These are phyloP conservation scores for Alnus rubra DNA, from an alignment of 306 rosid genomes.

Conservation along the genomic window DNA sequence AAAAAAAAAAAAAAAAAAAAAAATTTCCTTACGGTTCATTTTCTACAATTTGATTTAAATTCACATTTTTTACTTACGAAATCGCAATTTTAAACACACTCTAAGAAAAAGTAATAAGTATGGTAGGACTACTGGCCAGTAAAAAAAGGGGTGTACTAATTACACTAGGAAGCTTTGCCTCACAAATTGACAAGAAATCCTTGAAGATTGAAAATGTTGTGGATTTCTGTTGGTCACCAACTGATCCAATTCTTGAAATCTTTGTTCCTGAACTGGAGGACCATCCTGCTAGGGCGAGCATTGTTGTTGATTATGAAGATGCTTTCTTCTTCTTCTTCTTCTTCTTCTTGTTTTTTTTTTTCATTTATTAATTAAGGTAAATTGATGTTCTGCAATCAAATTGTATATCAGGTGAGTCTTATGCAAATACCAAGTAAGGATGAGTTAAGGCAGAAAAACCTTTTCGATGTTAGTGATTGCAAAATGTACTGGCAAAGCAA, in stretches of 20 bases:
- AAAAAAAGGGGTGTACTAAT: no score
- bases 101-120: no score
- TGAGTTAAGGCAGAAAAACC: conserved; percentile 77
- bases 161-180: not conserved
- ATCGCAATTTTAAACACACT: no score
- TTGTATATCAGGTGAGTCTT: conserved; percentile 67
- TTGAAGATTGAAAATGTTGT: conserved; percentile 81
- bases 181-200: conserved; percentile 85
- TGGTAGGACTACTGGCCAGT: no score
- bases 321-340: not conserved
- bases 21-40: no score
- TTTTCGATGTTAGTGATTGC: conserved; percentile 77
- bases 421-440: conserved; percentile 82
- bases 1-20: no score
- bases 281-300: conserved; percentile 87
- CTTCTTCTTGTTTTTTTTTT: not conserved
- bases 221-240: conserved; percentile 95
- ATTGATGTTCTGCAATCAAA: conserved; percentile 15
- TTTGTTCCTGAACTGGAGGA: conserved; percentile 91
- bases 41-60: no score
- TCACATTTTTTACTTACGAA: no score
- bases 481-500: conserved; percentile 83
- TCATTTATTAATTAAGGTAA: not conserved
- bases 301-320: not conserved
- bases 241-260: conserved; percentile 80